Conservation (phyloP, 2,329 filamentous ascomycete genomes). For the Ceratocystis destructans region DNA sequence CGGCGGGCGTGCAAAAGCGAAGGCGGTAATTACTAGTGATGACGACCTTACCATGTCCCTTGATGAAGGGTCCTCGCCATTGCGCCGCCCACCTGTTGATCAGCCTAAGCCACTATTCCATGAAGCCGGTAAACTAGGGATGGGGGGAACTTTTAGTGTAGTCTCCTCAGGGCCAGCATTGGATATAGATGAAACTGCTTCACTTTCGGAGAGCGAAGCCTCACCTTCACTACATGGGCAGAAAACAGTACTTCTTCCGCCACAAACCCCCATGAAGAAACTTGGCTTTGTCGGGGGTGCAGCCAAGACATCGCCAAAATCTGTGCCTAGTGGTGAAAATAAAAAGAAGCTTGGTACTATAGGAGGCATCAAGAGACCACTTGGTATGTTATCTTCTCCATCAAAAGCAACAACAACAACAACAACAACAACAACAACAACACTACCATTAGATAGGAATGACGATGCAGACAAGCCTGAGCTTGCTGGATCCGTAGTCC, state of each 20-base stretch:
- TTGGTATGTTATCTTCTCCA: not conserved
- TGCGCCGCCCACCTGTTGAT: not conserved
- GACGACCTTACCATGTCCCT: slow-evolving; percentile 12
- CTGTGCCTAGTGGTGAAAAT: not conserved
- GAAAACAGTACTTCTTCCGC: not conserved
- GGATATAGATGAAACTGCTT: slow-evolving; percentile 9
- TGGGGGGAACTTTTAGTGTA: not conserved
- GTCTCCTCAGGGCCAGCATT: not conserved
- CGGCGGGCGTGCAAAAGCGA: not conserved
- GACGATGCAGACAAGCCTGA: no score
- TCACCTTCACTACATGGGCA: not conserved
- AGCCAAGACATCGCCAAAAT: not conserved
- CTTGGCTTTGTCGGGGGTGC: not conserved
- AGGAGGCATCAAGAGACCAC: not conserved
- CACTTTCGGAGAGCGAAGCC: not conserved
- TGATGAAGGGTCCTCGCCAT: slow-evolving; percentile 5
- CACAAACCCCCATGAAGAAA: not conserved
- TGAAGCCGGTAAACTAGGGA: not conserved
- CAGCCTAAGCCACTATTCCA: not conserved
- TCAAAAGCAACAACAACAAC: not conserved
- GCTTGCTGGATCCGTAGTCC: not conserved
- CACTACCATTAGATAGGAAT: not conserved
- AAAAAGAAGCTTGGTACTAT: not conserved
- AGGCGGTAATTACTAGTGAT: not conserved
- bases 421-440: no score